Conservation (phyloP, 2,329 filamentous ascomycete genomes). For the Trichoderma asperellum region DNA sequence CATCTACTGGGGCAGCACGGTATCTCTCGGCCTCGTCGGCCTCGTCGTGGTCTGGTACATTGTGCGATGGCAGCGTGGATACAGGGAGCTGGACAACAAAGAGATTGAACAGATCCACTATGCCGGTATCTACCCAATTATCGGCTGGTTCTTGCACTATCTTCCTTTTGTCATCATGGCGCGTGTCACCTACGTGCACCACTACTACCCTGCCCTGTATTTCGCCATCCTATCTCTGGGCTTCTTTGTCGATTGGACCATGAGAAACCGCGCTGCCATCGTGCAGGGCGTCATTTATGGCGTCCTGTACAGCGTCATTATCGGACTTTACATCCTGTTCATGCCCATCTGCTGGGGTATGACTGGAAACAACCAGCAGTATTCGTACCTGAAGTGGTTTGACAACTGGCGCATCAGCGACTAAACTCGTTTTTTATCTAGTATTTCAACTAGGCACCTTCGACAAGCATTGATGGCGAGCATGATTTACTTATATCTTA, state of each 20-base stretch:
- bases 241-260: slow-evolving; percentile 85
- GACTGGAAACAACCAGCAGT: slow-evolving; percentile 81
- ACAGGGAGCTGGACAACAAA: slow-evolving; percentile 73
- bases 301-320: slow-evolving; percentile 71
- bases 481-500: background rate
- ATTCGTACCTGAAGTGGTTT: slow-evolving; percentile 93
- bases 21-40: slow-evolving; percentile 72
- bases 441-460: background rate
- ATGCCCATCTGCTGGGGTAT: slow-evolving; percentile 96
- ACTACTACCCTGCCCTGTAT: slow-evolving; percentile 98
- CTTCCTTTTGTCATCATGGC: slow-evolving; percentile 96
- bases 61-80: slow-evolving; percentile 94
- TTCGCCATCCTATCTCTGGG: slow-evolving; percentile 91
- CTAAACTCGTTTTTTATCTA: slow-evolving; percentile 33
- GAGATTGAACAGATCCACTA: slow-evolving; percentile 97
- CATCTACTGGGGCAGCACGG: slow-evolving; percentile 93
- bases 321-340: slow-evolving; percentile 87
- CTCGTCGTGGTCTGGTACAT: slow-evolving; percentile 81
- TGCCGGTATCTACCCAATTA: slow-evolving; percentile 83
- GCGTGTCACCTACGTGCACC: slow-evolving; percentile 97
- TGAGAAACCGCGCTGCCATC: slow-evolving; percentile 65
- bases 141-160: slow-evolving; percentile 97
- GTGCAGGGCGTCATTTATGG: slow-evolving; percentile 73
- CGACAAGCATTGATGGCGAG: slow-evolving; percentile 1
- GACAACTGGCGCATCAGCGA: slow-evolving; percentile 83